Conservation (phyloP, 2,329 filamentous ascomycete species). For the Annulohypoxylon truncatum region DNA sequence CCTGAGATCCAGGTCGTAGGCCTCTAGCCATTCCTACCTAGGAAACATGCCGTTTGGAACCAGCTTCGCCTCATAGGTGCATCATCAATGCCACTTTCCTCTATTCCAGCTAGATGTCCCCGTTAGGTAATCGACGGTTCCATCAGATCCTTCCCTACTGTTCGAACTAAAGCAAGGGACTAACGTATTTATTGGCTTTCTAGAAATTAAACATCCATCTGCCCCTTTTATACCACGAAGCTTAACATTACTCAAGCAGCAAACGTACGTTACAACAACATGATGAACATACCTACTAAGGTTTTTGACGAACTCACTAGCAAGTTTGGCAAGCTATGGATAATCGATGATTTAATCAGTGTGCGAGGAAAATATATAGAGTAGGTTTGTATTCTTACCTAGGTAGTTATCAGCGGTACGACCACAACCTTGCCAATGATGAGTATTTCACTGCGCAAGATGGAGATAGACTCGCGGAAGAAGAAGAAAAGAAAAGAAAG, state of each 20-base stretch:
- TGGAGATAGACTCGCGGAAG: slow-evolving; percentile 47
- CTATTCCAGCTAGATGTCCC: too few relatives aligned
- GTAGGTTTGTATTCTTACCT: slow-evolving; percentile 56
- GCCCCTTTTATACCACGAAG: neutral
- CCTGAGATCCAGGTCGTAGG: too few relatives aligned
- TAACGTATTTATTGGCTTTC: neutral
- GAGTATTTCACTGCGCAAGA: slow-evolving; percentile 55
- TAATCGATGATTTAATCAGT: slow-evolving; percentile 57
- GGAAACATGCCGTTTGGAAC: too few relatives aligned
- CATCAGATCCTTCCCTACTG: too few relatives aligned
- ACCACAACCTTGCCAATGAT: slow-evolving; percentile 51
- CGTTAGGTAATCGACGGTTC: neutral
- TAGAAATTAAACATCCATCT: neutral
- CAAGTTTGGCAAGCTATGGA: slow-evolving; percentile 54
- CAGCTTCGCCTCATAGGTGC: too few relatives aligned
- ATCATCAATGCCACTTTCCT: neutral
- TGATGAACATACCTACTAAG: slow-evolving; percentile 47
- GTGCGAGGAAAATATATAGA: slow-evolving; percentile 52
- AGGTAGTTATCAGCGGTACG: slow-evolving; percentile 54
- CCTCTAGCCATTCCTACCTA: too few relatives aligned
- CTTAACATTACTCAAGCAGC: neutral
- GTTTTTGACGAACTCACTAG: slow-evolving; percentile 46
- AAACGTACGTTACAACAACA: slow-evolving; percentile 27
- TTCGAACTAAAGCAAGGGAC: neutral
- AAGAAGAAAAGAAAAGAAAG: slow-evolving; percentile 53